These are phyloP conservation scores for Phaeosphaeria sp. DNA, from an alignment of 2,329 filamentous ascomycete species.

Conservation along the genomic window DNA sequence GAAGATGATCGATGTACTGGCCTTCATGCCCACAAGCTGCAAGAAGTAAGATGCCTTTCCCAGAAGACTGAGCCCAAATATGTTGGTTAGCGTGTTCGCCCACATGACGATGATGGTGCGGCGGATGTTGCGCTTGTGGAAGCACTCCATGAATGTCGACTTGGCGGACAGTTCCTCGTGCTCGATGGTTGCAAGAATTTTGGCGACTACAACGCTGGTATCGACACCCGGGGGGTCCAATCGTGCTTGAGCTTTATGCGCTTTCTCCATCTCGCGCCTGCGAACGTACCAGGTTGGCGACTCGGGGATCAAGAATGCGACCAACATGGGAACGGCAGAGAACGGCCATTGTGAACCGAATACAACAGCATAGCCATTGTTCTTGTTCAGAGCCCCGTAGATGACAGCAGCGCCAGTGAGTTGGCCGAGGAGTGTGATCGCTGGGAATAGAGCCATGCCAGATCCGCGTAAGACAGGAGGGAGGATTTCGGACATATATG, in stretches of 20 bases:
- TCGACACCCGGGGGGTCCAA: slow-evolving; percentile 53
- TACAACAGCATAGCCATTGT: slow-evolving; percentile 49
- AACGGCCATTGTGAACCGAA: slow-evolving; percentile 57
- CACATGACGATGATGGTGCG: slow-evolving; percentile 49
- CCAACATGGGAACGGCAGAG: slow-evolving; percentile 51
- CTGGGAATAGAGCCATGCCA: slow-evolving; percentile 57
- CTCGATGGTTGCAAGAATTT: slow-evolving; percentile 29
- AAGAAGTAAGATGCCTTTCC: slow-evolving; percentile 45
- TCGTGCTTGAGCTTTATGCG: slow-evolving; percentile 56
- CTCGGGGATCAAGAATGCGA: slow-evolving; percentile 58
- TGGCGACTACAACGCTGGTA: slow-evolving; percentile 40
- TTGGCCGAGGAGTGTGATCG: slow-evolving; percentile 58
- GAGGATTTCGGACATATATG: slow-evolving; percentile 60
- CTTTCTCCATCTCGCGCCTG: slow-evolving; percentile 48
- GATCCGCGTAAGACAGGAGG: slow-evolving; percentile 56
- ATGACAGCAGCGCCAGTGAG: slow-evolving; percentile 52
- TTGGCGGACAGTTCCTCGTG: slow-evolving; percentile 29
- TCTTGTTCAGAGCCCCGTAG: slow-evolving; percentile 38
- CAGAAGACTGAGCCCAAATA: slow-evolving; percentile 46
- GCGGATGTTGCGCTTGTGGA: slow-evolving; percentile 42
- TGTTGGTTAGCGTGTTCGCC: slow-evolving; percentile 36
- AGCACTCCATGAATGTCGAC: slow-evolving; percentile 43
- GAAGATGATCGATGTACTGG: slow-evolving; percentile 49
- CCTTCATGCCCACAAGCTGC: slow-evolving; percentile 41
- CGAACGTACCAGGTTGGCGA: slow-evolving; percentile 57